These are phyloP conservation scores for Solanum clarkiae DNA, from an alignment of 257 asterid genomes.

Conservation along the genomic window DNA sequence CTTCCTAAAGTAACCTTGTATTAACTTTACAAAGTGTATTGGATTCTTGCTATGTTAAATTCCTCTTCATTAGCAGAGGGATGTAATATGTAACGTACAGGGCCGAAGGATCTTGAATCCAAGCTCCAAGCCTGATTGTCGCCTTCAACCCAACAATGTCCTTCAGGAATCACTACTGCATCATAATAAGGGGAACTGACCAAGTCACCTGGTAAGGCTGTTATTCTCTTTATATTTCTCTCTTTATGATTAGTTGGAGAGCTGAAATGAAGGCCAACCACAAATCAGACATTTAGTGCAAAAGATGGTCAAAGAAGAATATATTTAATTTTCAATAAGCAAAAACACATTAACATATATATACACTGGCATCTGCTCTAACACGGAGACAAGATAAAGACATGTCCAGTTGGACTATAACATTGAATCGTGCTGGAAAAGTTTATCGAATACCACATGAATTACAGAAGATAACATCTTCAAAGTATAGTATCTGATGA, in stretches of 20 bases:
- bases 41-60: not conserved
- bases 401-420: not conserved
- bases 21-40: not conserved
- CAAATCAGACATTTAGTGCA: not conserved
- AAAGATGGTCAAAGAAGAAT: not conserved
- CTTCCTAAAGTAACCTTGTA: not conserved
- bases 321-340: not conserved
- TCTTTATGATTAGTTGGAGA: conserved; percentile 52
- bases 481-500: not conserved
- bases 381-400: not conserved
- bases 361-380: not conserved
- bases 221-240: conserved; percentile 63
- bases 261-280: conserved; percentile 23
- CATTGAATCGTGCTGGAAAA: not conserved
- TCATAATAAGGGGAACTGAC: conserved; percentile 33
- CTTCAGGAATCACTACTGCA: conserved; percentile 55
- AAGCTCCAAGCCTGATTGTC: conserved; percentile 65
- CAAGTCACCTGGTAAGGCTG: conserved; percentile 84
- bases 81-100: conserved; percentile 30
- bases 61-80: not conserved
- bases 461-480: not conserved
- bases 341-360: not conserved
- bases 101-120: conserved; percentile 77
- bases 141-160: conserved; percentile 96
- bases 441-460: not conserved